phyloP scores from a whole-genome alignment of 805 yeast species.

The Candida krabiensis region DNA sequence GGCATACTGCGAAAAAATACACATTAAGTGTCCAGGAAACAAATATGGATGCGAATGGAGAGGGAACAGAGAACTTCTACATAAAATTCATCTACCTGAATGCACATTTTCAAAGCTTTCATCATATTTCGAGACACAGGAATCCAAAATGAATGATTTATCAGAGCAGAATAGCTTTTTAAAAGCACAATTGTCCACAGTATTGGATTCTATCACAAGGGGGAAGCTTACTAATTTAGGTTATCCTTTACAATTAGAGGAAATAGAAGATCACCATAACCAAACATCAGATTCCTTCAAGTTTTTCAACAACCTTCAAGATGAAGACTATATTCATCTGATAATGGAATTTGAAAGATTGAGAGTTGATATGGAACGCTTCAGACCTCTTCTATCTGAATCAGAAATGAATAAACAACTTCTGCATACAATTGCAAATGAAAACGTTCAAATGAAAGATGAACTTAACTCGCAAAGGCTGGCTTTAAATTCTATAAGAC shows the following conservation, averaged over 20 bases:
- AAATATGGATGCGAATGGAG: constrained; percentile 52
- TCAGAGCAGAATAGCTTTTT: constrained; percentile 38
- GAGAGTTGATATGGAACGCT: constrained; percentile 40
- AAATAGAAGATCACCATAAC: constrained; percentile 32
- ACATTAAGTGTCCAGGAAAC: constrained; percentile 46
- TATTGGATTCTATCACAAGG: constrained; percentile 46
- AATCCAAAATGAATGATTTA: constrained; percentile 30
- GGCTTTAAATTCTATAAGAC: constrained; percentile 45
- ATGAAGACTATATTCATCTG: constrained; percentile 30
- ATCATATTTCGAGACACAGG: constrained; percentile 27
- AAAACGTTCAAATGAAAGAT: constrained; percentile 39
- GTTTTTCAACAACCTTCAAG: constrained; percentile 17
- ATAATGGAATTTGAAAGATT: constrained; percentile 45
- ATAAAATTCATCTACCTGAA: constrained; percentile 28
- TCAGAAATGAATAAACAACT: constrained; percentile 27
- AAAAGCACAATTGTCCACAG: constrained; percentile 44
- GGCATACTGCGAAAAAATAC: constrained; percentile 40
- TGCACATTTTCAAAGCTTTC: constrained; percentile 31
- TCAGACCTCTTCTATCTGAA: constrained; percentile 24
- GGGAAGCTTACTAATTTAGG: constrained; percentile 54
- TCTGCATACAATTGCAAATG: constrained; percentile 21
- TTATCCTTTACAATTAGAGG: constrained; percentile 46
- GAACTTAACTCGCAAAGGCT: constrained; percentile 47
- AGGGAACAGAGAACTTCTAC: constrained; percentile 32
- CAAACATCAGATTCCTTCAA: constrained; percentile 11